Conservation (phyloP, 306 rosid genomes). For the Pyrus betulifolia region DNA sequence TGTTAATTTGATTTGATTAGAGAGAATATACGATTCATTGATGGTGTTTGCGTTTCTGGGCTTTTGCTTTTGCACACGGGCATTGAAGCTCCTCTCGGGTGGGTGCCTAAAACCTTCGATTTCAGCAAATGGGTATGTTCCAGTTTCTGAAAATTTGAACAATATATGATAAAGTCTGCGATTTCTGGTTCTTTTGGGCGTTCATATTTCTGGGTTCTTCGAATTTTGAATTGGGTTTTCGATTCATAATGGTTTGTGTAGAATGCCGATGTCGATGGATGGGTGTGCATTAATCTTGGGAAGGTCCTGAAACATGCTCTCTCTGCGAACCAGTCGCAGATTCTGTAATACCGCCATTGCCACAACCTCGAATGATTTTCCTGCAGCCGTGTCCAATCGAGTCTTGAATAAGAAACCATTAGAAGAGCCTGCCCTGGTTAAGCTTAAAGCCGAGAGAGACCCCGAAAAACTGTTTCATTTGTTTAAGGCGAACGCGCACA, state of each 20-base stretch:
- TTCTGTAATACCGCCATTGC: constrained; percentile 32
- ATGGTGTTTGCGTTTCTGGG: constrained; percentile 8
- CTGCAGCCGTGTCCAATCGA: constrained; percentile 5
- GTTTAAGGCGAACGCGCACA: constrained; percentile 62
- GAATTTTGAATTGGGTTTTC: background rate
- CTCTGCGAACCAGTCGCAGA: constrained; percentile 65
- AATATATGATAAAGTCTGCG: background rate
- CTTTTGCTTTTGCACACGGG: background rate
- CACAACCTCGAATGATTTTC: constrained; percentile 9
- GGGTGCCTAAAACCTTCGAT: background rate
- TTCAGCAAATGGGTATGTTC: constrained; percentile 5
- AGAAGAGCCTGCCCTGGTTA: constrained; percentile 43
- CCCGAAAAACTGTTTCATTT: constrained; percentile 54
- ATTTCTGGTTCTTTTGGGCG: background rate
- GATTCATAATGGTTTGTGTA: constrained; percentile 12
- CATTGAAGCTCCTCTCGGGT: background rate
- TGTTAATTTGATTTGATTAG: too few relatives aligned
- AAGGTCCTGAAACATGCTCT: constrained; percentile 49
- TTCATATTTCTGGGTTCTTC: background rate
- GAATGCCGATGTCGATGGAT: constrained; percentile 24
- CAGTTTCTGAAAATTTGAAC: background rate
- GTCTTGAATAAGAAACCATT: constrained; percentile 16
- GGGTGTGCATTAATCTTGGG: constrained; percentile 29
- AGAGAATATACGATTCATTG: background rate
- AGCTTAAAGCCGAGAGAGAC: constrained; percentile 56